Evolutionary conservation across 2,329 filamentous ascomycete genomes (phyloP), one percentile per base, ranked within the genome.

Genomic region (Aspergillus latus): DNA sequence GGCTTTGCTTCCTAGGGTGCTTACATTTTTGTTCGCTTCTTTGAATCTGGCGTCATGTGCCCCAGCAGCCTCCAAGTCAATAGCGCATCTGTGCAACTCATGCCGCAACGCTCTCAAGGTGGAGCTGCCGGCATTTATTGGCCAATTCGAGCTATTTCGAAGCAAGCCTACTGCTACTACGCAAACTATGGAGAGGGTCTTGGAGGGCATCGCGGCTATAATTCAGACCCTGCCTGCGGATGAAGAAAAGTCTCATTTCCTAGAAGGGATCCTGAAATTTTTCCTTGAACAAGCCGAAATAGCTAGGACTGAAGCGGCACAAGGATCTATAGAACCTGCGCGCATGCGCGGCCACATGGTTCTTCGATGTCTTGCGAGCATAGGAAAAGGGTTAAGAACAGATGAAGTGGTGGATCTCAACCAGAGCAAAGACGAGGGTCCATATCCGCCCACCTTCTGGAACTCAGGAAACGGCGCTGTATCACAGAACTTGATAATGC

Each of bases 1-100:
- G 40, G 66, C 68, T 28, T 61, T 76, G 30, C 68, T 79, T 34
- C 69, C 75, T 1, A 64, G 69, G 28, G 72, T 75, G 8, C 61
- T 79, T 16, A 78, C 74, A 40, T 76, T 79, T 50, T 62, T 79
- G 5, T 78, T 79, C 57, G 71, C 71, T 4, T 78, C 76, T 3
- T 64, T 79, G 45, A 73, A 74, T 34, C 67, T 74, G 49, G 67
- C 69, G 15, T 63, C 68, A 4, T 77, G 74, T 57, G 74, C 76
- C 6, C 68, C 72, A 51, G 65, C 71, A 15, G 76, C 76, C 36
- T 76, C 77, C 7, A 69, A 72, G 29, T 77, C 77, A 5, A 76
- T 79, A 36, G 68, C 73, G 36, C 68, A 68, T 16, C 71, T 79
- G 5, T 78, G 76, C 59, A 74, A 76, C 52, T 76, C 73, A 9